Evolutionary conservation across 2,329 filamentous ascomycete genomes (phyloP), one percentile per base, ranked within the genome.

Genomic region (Ceratocystis diversiconidia): DNA sequence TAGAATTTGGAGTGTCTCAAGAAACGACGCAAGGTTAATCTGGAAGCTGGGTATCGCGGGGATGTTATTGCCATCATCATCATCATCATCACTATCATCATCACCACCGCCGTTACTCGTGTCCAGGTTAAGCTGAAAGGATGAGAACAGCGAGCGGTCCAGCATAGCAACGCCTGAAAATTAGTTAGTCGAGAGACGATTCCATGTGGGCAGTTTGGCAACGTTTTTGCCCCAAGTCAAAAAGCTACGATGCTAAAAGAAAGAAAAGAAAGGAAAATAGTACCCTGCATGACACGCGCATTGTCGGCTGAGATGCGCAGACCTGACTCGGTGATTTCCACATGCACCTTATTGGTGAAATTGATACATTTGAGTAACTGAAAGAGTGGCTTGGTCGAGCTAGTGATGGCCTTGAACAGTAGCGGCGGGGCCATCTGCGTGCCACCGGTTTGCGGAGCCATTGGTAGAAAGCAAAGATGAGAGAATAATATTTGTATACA

Each of bases 1-100:
- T 72, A 99, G 95, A 62, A 99, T 97, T 72, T 96, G 92, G 6
- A 99, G 81, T 0, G 92, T 95, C 76, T 97, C 94, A 64, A 99
- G 83, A 2, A 99, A 82, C 19, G 92, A 89, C 3, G 87, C 81
- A 7, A 99, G 82, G 1, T 91, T 94, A 69, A 97, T 87, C 73
- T 95, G 87, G 73, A 99, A 99, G 63, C 82, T 83, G 6, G 89
- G 86, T 36, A 83, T 80, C 3, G 78, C 74, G 0, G 73, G 66
- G 0, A 74, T 10, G 72, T 19, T 75, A 41, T 41, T 41, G 36
- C 7, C 32, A 8, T 36, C 32, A 36, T 28, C 28, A 28, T 28
- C 28, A 5, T 12, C 36, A 41, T 41, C 36, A 15, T 41, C 36
- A 41, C 36, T 75, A 3, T 76, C 76, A 22, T 78, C 76, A 15